Evolutionary conservation across 345 rosid species (phyloP).

Genomic region (Mercurialis annua): DNA sequence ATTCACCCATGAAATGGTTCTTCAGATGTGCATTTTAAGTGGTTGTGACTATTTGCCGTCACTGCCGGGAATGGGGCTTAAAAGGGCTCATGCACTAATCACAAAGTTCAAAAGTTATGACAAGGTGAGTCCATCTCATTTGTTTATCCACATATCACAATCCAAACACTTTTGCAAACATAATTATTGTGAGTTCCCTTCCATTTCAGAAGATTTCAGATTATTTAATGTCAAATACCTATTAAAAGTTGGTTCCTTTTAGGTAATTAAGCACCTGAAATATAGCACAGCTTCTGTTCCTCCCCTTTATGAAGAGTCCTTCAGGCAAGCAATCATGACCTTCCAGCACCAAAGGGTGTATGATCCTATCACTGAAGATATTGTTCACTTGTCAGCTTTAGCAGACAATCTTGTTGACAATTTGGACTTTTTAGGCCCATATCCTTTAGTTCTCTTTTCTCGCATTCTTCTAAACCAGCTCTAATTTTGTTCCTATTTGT

Average conservation of each 20-base stretch:
- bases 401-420: slow-evolving; percentile 45
- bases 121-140: slow-evolving; percentile 44
- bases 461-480: no score
- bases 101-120: slow-evolving; percentile 75
- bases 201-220: not conserved
- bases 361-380: slow-evolving; percentile 55
- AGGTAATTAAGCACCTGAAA: slow-evolving; percentile 92
- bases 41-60: slow-evolving; percentile 97
- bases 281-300: slow-evolving; percentile 73
- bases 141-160: slow-evolving; percentile 1
- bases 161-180: not conserved
- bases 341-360: slow-evolving; percentile 93
- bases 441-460: slow-evolving; percentile 53
- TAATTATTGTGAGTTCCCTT: not conserved
- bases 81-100: slow-evolving; percentile 85
- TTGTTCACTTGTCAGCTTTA: slow-evolving; percentile 51
- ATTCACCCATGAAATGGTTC: slow-evolving; percentile 80
- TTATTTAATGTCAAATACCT: slow-evolving; percentile 11
- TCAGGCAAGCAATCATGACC: slow-evolving; percentile 77
- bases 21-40: slow-evolving; percentile 96
- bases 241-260: slow-evolving; percentile 19
- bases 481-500: not conserved
- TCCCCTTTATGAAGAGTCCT: slow-evolving; percentile 80
- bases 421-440: slow-evolving; percentile 88
- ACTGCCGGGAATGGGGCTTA: slow-evolving; percentile 91